Percentiles rank a stretch among this genome's conserved stretches.
phyloP scores from a whole-genome alignment of 805 yeast species.

The Spathaspora boniae region DNA sequence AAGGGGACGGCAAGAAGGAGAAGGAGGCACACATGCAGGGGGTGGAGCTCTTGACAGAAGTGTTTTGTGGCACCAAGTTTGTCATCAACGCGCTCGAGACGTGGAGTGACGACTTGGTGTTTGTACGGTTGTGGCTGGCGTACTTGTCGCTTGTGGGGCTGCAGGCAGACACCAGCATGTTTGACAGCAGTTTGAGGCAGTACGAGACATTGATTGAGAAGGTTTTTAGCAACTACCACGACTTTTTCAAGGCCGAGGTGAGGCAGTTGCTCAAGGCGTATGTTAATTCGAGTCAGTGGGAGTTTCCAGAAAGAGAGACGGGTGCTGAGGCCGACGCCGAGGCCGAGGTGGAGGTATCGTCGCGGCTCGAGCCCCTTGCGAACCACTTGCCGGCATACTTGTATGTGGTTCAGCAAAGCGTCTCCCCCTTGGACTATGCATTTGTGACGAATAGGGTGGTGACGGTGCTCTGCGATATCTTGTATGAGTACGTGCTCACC shows the following conservation, averaged over 20 bases:
- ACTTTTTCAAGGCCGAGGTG: slow-evolving; percentile 31
- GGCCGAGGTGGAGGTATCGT: slow-evolving; percentile 14
- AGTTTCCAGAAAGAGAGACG: no score
- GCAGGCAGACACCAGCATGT: slow-evolving; percentile 19
- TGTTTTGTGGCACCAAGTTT: slow-evolving; percentile 34
- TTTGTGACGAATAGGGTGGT: slow-evolving; percentile 24
- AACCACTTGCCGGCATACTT: slow-evolving; percentile 24
- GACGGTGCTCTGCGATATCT: slow-evolving; percentile 22
- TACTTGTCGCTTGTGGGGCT: slow-evolving; percentile 18
- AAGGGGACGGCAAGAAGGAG: slow-evolving; percentile 18
- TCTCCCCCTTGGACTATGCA: slow-evolving; percentile 30
- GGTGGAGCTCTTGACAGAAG: slow-evolving; percentile 25
- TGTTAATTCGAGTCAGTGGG: slow-evolving; percentile 36
- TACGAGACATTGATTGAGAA: slow-evolving; percentile 20
- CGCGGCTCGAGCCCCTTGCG: slow-evolving; percentile 20
- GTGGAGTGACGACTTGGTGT: slow-evolving; percentile 39
- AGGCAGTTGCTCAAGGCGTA: slow-evolving; percentile 30
- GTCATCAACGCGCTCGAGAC: slow-evolving; percentile 25
- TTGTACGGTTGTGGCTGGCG: slow-evolving; percentile 37
- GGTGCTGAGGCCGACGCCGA: slow-evolving; percentile 2
- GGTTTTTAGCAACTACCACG: slow-evolving; percentile 20
- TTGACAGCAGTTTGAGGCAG: slow-evolving; percentile 22
- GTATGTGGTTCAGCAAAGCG: slow-evolving; percentile 17
- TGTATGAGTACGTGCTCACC: slow-evolving; percentile 37
- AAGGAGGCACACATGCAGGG: slow-evolving; percentile 17